Conservation (phyloP, 192 early-diverging fungal genomes). For the Coemansia erecta region DNA sequence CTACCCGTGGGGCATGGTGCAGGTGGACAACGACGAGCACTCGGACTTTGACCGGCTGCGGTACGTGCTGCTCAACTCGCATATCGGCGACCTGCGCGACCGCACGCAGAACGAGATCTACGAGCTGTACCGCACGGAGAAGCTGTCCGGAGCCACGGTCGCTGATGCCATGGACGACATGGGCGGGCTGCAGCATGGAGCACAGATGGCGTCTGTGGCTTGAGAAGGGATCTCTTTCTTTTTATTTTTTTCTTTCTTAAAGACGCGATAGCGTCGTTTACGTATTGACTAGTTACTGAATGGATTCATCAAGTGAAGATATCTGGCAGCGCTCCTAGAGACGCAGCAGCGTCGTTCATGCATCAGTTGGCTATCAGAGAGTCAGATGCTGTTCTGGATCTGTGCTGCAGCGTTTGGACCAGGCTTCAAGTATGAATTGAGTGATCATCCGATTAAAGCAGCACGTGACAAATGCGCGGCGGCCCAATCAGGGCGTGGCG, state of each 20-base stretch:
- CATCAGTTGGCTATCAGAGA: no score
- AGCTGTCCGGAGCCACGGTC: constrained; percentile 58
- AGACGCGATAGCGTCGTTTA: no score
- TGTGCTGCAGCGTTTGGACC: no score
- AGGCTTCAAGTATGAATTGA: no score
- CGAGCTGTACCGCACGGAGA: constrained; percentile 91
- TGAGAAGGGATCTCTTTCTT: no score
- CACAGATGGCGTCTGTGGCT: neutral
- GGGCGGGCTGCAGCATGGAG: no score
- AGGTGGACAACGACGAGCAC: constrained; percentile 96
- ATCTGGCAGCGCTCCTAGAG: no score
- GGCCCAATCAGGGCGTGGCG: neutral
- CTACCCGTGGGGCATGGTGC: constrained; percentile 96
- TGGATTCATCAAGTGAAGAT: no score
- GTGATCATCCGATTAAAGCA: no score
- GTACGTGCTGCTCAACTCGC: constrained; percentile 90
- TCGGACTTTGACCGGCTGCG: constrained; percentile 95
- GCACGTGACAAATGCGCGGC: neutral
- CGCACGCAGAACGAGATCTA: constrained; percentile 96
- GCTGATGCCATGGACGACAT: constrained; percentile 1
- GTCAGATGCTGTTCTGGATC: no score
- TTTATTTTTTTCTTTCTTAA: constrained; percentile 1
- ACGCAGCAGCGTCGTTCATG: no score
- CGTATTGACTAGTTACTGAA: no score
- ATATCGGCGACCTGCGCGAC: constrained; percentile 96